phyloP scores from a whole-genome alignment of 352 stramenopile genomes.

The Globisporangium takayamanum region DNA sequence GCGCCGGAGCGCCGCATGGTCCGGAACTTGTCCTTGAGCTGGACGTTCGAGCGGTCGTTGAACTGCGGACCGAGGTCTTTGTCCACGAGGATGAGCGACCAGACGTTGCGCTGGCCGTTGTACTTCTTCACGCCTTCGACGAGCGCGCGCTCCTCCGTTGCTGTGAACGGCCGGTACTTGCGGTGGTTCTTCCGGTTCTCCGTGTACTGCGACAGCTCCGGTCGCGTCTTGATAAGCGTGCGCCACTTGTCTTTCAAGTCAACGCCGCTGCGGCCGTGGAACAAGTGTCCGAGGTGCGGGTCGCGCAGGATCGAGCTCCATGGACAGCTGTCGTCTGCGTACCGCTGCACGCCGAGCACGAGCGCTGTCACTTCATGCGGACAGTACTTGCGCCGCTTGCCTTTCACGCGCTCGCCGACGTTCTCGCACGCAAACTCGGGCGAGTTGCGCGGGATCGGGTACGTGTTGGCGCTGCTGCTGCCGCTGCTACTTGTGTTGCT shows the following conservation, averaged over 20 bases:
- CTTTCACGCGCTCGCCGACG: conserved; percentile 77
- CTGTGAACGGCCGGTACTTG: conserved; percentile 76
- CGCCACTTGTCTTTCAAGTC: conserved; percentile 84
- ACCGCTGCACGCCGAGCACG: conserved; percentile 74
- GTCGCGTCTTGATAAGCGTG: conserved; percentile 74
- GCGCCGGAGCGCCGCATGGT: conserved; percentile 65
- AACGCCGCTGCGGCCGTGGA: conserved; percentile 70
- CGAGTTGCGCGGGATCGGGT: conserved; percentile 62
- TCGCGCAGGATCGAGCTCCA: conserved; percentile 80
- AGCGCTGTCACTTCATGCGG: conserved; percentile 80
- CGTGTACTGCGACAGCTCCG: conserved; percentile 68
- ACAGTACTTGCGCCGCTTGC: conserved; percentile 79
- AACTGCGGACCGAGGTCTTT: conserved; percentile 73
- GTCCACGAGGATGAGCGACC: conserved; percentile 78
- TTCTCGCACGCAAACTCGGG: conserved; percentile 79
- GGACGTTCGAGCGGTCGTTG: conserved; percentile 78
- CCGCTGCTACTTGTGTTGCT: conserved; percentile 14
- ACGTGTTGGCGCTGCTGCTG: conserved; percentile 26
- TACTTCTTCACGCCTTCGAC: conserved; percentile 84
- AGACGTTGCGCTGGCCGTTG: conserved; percentile 77
- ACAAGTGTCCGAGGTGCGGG: conserved; percentile 62
- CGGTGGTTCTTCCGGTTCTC: conserved; percentile 85
- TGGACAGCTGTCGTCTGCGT: conserved; percentile 77
- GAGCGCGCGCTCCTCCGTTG: conserved; percentile 75
- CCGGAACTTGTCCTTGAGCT: conserved; percentile 82